Evolutionary conservation across 805 yeast species (phyloP).

Genomic region (Peterozyma xylosa): DNA sequence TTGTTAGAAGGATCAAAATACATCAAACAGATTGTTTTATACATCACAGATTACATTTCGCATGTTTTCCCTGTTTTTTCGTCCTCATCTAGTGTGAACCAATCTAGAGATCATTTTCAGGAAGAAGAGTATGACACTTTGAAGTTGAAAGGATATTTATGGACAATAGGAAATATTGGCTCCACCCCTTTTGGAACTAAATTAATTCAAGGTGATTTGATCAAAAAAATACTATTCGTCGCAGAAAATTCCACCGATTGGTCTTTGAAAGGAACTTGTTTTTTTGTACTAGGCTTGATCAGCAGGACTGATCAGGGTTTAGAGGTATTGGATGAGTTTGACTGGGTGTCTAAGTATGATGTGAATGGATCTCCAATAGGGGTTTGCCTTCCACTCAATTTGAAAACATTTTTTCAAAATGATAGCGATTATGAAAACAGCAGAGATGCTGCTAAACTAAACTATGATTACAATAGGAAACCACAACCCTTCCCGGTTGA

Average conservation of each 20-base stretch:
- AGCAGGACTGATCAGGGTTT: constrained; percentile 70
- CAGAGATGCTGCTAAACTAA: constrained; percentile 16
- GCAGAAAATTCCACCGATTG: constrained; percentile 40
- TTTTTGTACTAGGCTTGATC: constrained; percentile 68
- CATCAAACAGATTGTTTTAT: constrained; percentile 15
- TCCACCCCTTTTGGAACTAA: constrained; percentile 63
- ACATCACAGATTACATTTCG: constrained; percentile 9
- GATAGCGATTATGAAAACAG: constrained; percentile 7
- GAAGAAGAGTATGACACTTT: constrained; percentile 28
- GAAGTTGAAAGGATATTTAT: constrained; percentile 64
- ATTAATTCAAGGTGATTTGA: constrained; percentile 42
- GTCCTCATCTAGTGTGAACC: constrained; percentile 10
- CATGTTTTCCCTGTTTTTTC: constrained; percentile 9
- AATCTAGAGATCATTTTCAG: constrained; percentile 7
- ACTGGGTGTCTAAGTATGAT: constrained; percentile 56
- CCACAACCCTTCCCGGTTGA: too few species aligned
- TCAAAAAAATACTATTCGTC: constrained; percentile 45
- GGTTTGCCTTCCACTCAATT: constrained; percentile 19
- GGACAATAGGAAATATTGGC: constrained; percentile 86
- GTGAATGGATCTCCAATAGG: constrained; percentile 30
- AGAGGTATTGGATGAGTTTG: constrained; percentile 75
- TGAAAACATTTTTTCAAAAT: constrained; percentile 12
- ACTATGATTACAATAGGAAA: background rate
- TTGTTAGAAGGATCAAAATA: constrained; percentile 46
- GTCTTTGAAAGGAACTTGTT: constrained; percentile 70